Percentiles rank a stretch among this genome's conserved stretches.
phyloP scores from a whole-genome alignment of 2,329 filamentous ascomycete species.

The Claviceps citrina region DNA sequence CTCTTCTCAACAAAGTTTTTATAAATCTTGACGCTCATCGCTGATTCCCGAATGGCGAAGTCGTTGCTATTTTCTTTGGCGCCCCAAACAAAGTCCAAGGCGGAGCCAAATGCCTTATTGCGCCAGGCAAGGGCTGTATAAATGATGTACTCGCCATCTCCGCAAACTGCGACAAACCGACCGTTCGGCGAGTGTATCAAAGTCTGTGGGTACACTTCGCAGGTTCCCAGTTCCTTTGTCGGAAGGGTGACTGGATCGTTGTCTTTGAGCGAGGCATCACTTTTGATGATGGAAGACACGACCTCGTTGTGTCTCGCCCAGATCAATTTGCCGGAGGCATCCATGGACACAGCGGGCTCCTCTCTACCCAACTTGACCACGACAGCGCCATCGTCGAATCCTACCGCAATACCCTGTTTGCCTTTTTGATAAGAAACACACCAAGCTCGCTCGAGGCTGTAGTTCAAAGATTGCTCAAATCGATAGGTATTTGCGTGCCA shows the following conservation, averaged over 20 bases:
- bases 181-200: constrained; percentile 93
- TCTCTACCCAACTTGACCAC: constrained; percentile 96
- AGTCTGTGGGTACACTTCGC: constrained; percentile 92
- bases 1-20: constrained; percentile 92
- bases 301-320: constrained; percentile 95
- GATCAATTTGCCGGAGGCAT: constrained; percentile 84
- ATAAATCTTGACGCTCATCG: constrained; percentile 90
- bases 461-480: constrained; percentile 88
- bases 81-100: constrained; percentile 92
- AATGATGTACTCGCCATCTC: constrained; percentile 97
- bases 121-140: constrained; percentile 93
- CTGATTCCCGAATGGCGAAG: constrained; percentile 88
- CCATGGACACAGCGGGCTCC: constrained; percentile 96
- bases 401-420: constrained; percentile 85
- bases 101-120: constrained; percentile 93
- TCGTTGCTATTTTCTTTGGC: constrained; percentile 97
- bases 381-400: constrained; percentile 94
- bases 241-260: constrained; percentile 72
- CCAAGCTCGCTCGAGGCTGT: constrained; percentile 91
- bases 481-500: constrained; percentile 98
- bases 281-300: constrained; percentile 86
- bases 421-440: constrained; percentile 92
- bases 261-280: constrained; percentile 72
- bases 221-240: constrained; percentile 88
- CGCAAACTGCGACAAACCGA: constrained; percentile 65